Evolutionary conservation across 2,329 filamentous ascomycete genomes (phyloP).

Genomic region (Bipolaris gigantea): DNA sequence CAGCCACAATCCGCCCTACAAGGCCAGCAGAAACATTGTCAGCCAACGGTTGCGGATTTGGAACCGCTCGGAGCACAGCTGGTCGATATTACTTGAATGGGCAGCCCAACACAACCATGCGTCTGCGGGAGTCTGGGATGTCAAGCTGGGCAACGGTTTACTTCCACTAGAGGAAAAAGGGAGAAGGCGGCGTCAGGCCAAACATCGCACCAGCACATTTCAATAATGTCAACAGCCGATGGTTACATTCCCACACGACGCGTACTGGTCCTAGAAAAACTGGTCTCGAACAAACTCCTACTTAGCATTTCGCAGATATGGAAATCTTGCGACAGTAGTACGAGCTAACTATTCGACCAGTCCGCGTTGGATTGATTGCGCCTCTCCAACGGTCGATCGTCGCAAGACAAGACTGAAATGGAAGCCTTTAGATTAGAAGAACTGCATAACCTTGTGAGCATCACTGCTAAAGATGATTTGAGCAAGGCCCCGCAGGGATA

Average conservation of each 20-base stretch:
- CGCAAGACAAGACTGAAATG: background rate
- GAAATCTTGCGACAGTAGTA: background rate
- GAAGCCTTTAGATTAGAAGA: background rate
- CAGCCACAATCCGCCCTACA: background rate
- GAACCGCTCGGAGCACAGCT: background rate
- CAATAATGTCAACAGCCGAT: background rate
- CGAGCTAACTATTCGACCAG: background rate
- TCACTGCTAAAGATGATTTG: background rate
- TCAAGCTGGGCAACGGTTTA: background rate
- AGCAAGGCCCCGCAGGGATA: background rate
- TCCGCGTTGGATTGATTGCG: background rate
- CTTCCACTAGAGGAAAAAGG: background rate
- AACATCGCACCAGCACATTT: background rate
- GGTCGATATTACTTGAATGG: background rate
- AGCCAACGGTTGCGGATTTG: background rate
- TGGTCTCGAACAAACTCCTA: background rate
- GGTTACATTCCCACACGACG: background rate
- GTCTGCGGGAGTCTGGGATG: background rate
- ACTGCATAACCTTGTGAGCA: conserved; percentile 3
- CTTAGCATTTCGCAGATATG: background rate
- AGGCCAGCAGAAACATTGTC: background rate
- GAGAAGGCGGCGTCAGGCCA: background rate
- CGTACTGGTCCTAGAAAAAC: background rate
- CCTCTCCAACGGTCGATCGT: background rate
- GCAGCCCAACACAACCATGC: background rate